Conservation (phyloP, 176 grass and related monocot genomes). For the Phoenix roebelenii region DNA sequence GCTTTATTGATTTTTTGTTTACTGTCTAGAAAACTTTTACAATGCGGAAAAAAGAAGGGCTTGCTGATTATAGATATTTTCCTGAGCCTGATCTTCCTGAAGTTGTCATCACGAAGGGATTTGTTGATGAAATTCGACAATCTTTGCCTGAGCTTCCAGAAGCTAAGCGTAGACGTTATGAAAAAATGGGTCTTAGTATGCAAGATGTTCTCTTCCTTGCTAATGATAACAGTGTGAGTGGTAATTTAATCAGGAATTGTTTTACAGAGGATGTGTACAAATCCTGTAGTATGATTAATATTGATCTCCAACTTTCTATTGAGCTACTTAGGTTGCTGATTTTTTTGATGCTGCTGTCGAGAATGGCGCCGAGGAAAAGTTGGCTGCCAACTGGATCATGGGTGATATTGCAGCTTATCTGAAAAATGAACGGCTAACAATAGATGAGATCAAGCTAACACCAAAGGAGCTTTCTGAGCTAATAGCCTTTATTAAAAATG, state of each 20-base stretch:
- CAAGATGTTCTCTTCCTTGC: conserved; percentile 97
- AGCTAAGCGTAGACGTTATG: conserved; percentile 84
- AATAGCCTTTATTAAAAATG: conserved; percentile 68
- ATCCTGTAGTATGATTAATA: too few relatives aligned
- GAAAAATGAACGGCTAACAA: conserved; percentile 70
- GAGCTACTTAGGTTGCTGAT: conserved; percentile 60
- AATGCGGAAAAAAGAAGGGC: conserved; percentile 92
- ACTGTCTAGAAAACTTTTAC: conserved; percentile 81
- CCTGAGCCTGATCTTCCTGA: conserved; percentile 93
- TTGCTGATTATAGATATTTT: conserved; percentile 97
- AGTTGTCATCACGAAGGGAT: conserved; percentile 62
- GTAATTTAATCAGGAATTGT: background rate
- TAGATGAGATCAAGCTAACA: conserved; percentile 79
- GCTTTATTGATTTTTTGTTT: conserved; percentile 12
- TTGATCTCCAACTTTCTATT: background rate
- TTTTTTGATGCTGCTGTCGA: conserved; percentile 78
- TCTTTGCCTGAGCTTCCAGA: conserved; percentile 89
- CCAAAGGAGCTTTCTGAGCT: conserved; percentile 69
- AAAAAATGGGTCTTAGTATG: conserved; percentile 82
- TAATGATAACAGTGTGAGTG: conserved; percentile 73
- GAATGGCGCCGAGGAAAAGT: conserved; percentile 71
- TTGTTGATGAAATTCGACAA: conserved; percentile 55
- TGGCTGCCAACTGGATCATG: conserved; percentile 97
- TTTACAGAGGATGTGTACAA: too few relatives aligned
- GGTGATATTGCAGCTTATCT: conserved; percentile 85